Conservation (phyloP, 192 early-diverging fungal species). For the Coemansia sp. region DNA sequence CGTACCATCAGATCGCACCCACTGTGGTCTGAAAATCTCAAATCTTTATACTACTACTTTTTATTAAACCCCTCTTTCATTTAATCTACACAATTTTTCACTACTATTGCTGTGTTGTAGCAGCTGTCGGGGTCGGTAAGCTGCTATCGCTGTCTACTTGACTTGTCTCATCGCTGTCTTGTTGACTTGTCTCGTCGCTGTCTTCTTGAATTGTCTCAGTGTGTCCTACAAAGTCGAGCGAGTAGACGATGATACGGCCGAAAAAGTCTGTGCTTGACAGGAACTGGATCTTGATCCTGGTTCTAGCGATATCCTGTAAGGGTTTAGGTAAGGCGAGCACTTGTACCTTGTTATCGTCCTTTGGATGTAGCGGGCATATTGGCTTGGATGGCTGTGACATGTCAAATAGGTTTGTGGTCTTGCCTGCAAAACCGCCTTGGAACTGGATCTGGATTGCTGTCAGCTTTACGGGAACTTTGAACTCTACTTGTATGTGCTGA, state of each 20-base stretch:
- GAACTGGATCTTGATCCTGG: slow-evolving; percentile 63
- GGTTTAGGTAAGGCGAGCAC: slow-evolving; percentile 40
- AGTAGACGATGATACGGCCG: slow-evolving; percentile 80
- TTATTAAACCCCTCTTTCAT: neutral
- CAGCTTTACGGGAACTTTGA: slow-evolving; percentile 55
- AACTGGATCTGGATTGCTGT: slow-evolving; percentile 65
- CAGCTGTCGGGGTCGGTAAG: neutral
- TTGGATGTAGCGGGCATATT: slow-evolving; percentile 66
- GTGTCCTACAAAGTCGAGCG: slow-evolving; percentile 66
- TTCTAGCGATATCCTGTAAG: slow-evolving; percentile 22
- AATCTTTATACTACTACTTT: neutral
- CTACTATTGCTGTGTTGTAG: neutral
- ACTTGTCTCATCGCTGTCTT: no score
- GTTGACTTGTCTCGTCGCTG: neutral
- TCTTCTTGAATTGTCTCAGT: neutral
- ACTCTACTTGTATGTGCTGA: slow-evolving; percentile 76
- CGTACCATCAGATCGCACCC: neutral
- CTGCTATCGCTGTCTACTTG: neutral
- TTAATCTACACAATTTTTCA: neutral
- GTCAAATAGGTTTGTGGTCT: slow-evolving; percentile 62
- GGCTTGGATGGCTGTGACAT: slow-evolving; percentile 26
- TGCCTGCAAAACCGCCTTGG: slow-evolving; percentile 89
- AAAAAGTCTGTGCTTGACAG: slow-evolving; percentile 82
- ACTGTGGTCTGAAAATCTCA: neutral
- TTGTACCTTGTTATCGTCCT: slow-evolving; percentile 74